A percentile compares a stretch with the other conserved stretches of the same genome.
Conservation (phyloP, 805 yeast species). For the Clavispora santaluciae region DNA sequence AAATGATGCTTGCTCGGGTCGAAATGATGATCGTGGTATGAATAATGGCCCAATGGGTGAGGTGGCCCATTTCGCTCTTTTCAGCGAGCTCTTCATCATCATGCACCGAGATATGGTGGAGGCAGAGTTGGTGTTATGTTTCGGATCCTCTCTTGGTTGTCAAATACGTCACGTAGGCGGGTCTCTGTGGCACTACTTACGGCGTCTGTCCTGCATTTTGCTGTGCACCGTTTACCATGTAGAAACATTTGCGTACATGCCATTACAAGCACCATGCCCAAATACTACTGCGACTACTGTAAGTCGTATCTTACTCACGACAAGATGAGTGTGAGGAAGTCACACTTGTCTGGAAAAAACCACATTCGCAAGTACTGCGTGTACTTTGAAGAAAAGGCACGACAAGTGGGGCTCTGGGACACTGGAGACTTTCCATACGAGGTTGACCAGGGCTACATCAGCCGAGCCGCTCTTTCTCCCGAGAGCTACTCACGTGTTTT, state of each 20-base stretch:
- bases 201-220: too few species aligned
- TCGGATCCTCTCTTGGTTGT: too few species aligned
- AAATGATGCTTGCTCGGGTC: too few species aligned
- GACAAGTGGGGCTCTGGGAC: slow-evolving; percentile 31
- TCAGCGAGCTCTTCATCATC: too few species aligned
- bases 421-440: slow-evolving; percentile 28
- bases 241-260: not conserved
- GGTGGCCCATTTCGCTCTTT: too few species aligned
- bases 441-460: slow-evolving; percentile 31
- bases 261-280: slow-evolving; percentile 43
- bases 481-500: slow-evolving; percentile 8
- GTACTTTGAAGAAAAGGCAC: slow-evolving; percentile 54
- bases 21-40: too few species aligned
- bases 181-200: too few species aligned
- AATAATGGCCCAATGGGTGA: too few species aligned
- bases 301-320: slow-evolving; percentile 81
- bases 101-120: too few species aligned
- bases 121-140: too few species aligned
- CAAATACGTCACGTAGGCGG: too few species aligned
- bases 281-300: slow-evolving; percentile 83
- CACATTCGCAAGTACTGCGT: slow-evolving; percentile 69
- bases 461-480: slow-evolving; percentile 26
- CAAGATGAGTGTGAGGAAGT: slow-evolving; percentile 77
- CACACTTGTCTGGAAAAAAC: slow-evolving; percentile 73
- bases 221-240: too few species aligned